A percentile compares a stretch with the other conserved stretches of the same genome.
Conservation (phyloP, 306 rosid species). For the Sechiopsis laciniata region DNA sequence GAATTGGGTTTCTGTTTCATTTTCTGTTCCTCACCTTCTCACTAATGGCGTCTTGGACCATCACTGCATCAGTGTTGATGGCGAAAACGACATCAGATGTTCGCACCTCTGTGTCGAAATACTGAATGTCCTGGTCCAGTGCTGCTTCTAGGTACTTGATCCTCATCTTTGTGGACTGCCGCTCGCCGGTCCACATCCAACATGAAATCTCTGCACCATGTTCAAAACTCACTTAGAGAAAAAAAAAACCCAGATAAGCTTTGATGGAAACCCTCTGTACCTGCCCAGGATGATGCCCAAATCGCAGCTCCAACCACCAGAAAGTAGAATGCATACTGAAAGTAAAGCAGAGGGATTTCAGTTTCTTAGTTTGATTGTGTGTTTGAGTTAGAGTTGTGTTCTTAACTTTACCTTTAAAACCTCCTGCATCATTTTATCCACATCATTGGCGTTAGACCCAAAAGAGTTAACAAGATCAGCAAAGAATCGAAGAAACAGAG, state of each 20-base stretch:
- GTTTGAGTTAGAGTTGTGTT: not conserved
- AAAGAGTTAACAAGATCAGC: conserved; percentile 98
- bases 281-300: conserved; percentile 99
- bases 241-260: not conserved
- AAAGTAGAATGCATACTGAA: conserved; percentile 96
- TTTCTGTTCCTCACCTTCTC: conserved; percentile 75
- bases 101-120: conserved; percentile 83
- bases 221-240: not conserved
- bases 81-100: conserved; percentile 93
- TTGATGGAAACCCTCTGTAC: conserved; percentile 31
- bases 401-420: conserved; percentile 60
- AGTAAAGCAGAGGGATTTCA: conserved; percentile 11
- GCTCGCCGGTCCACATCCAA: conserved; percentile 99
- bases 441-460: conserved; percentile 73
- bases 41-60: conserved; percentile 98
- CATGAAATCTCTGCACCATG: conserved; percentile 83
- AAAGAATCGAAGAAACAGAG: conserved; percentile 85
- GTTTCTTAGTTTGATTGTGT: not conserved
- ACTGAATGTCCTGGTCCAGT: conserved; percentile 81
- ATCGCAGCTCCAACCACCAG: conserved; percentile 97
- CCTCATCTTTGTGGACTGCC: conserved; percentile 95
- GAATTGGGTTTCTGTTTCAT: not conserved
- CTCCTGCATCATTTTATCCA: conserved; percentile 82
- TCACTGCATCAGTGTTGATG: conserved; percentile 81
- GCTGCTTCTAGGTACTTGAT: conserved; percentile 90